phyloP scores from a whole-genome alignment of 306 rosid species.

The Lathyrus tuberosus region DNA sequence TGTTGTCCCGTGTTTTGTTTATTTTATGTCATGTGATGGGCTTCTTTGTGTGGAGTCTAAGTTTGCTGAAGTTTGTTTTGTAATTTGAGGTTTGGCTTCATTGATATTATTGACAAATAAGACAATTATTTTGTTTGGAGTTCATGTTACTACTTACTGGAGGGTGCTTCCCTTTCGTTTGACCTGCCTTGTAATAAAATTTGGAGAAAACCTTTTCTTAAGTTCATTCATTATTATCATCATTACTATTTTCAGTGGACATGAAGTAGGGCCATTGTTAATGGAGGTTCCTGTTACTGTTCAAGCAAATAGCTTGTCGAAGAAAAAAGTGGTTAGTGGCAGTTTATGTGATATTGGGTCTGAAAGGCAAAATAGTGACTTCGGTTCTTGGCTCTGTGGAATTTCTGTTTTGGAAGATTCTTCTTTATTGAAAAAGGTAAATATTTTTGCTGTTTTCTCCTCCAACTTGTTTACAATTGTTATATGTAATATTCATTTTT shows the following conservation, averaged over 20 bases:
- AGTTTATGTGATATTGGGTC: slow-evolving; percentile 40
- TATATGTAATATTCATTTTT: not conserved
- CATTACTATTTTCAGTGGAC: slow-evolving; percentile 60
- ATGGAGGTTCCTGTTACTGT: slow-evolving; percentile 54
- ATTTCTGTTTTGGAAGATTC: slow-evolving; percentile 45
- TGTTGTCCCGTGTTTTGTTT: not conserved
- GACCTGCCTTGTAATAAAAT: slow-evolving; percentile 18
- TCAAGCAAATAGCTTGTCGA: slow-evolving; percentile 36
- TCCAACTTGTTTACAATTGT: not conserved
- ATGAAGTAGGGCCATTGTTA: slow-evolving; percentile 65
- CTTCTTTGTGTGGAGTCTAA: slow-evolving; percentile 12
- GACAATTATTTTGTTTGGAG: not conserved
- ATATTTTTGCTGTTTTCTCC: not conserved
- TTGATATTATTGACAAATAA: not conserved
- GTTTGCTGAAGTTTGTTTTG: slow-evolving; percentile 7
- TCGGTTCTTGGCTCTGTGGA: slow-evolving; percentile 42
- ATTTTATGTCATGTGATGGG: not conserved
- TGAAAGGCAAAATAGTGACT: slow-evolving; percentile 38
- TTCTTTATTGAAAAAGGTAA: slow-evolving; percentile 58
- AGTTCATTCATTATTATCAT: slow-evolving; percentile 34
- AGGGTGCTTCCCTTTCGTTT: slow-evolving; percentile 4
- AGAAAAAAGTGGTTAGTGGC: slow-evolving; percentile 43
- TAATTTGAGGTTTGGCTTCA: not conserved
- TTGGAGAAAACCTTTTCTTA: slow-evolving; percentile 22
- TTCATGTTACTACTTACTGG: not conserved